Evolutionary conservation across 2,329 filamentous ascomycete species (phyloP), one percentile per base, ranked within the genome.

Genomic region (Exophiala mesophila): DNA sequence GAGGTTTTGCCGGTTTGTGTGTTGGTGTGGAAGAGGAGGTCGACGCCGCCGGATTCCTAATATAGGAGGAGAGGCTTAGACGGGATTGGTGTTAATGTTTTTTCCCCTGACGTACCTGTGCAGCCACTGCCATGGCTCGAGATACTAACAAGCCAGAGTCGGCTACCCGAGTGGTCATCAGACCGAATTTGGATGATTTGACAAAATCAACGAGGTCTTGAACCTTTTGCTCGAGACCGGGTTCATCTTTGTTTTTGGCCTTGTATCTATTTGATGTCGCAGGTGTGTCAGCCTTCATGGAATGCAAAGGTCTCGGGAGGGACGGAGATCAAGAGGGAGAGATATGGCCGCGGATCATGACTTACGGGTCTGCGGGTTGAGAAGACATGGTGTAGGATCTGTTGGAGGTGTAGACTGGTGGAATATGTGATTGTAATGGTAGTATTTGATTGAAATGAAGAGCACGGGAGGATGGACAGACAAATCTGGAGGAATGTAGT

Each of bases 11-110:
- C 80, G 7, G 85, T 88, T 62, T 90, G 85, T 50, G 86, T 88
- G 72, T 94, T 94, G 59, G 88, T 88, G 71, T 92, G 83, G 76
- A 94, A 94, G 63, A 94, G 76, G 43, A 92, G 77, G 62, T 94
- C 88, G 44, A 88, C 74, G 57, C 85, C 84, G 52, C 82, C 82
- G 49, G 74, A 72, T 66, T 94, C 87, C 85, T 90, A 49, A 2
- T 34, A 32, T 41, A 8, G 15, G 42, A 45, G 23, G 9, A 20
- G 36, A 6, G 28, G 18, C 12, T 34, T 28, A 21, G 4, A 19
- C 6, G 16, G 29, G 23, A 20, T n/a, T n/a, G n/a, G n/a, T 5
- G 6, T 26, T 36, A n/a, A n/a, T 34, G 7, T 40, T 7, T 35
- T 32, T 35, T 36, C 38, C 38, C n/a, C n/a, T n/a, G n/a, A n/a